Base-by-base conservation (phyloP, 2,329 filamentous ascomycete genomes). In the Bipolaris oryzae region DNA sequence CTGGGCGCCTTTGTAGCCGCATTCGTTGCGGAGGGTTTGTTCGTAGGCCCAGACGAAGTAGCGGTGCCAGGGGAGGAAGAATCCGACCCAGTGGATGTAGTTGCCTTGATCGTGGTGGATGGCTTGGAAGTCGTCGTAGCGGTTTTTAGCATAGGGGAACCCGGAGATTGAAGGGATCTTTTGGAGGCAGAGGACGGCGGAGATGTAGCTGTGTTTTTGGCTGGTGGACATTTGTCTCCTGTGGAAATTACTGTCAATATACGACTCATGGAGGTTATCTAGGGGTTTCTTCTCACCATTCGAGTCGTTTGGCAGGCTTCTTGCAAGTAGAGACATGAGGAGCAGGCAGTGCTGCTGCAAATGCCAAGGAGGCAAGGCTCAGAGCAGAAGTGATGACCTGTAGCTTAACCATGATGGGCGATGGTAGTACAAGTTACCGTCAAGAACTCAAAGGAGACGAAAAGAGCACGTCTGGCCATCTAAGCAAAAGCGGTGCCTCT, bases 1-100 rank as follows among this genome's bases (percentile, higher is more conserved):
- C 34, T 71, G 66, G 5, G 20, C 67, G 34, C 67, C 62, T 2
- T 55, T 62, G 37, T 63, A 70, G 7, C 64, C 68, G n/a, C 66
- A 71, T 15, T 69, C 64, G 18, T 63, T 41, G 1, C 65, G 50
- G 4, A 71, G 49, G 1, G 67, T 62, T n/a, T 65, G 62, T n/a
- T 70, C 67, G 42, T 64, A 69, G 1, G 59, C 64, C 1, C 55
- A 53, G 21, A 64, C 43, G 28, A 70, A 67, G 45, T 69, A 69
- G 5, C 67, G 61, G 31, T 71, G 67, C 67, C 66, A 69, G 0
- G 65, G 49, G 11, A 57, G 48, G 42, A 69, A 71, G 50, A 67
- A 61, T 3, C 58, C 66, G 7, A 71, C 70, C 41, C 49, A 71
- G 37, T 72, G 70, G 21, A 71, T 72, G 7, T 60, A 34, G 15